Evolutionary conservation across 2,329 filamentous ascomycete genomes (phyloP), one percentile per base, ranked within the genome.

Genomic region (Zopfia rhizophila): DNA sequence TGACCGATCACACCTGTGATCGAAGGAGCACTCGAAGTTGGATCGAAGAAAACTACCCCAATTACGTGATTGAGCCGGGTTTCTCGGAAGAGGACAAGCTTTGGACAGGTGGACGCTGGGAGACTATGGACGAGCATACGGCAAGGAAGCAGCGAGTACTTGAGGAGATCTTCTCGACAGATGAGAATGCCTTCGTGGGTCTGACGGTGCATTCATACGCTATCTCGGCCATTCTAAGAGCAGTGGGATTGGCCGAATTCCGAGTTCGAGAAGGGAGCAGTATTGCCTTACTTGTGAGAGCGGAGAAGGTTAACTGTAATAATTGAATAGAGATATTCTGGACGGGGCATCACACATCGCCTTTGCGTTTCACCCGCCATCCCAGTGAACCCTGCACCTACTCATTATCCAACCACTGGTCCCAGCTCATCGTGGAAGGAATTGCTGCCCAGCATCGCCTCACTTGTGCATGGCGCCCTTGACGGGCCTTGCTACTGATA

Each of bases 1-100:
- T 87, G 47, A 82, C 79, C 43, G 79, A 82, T 28, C 85, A 87
- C 61, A 86, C 84, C 2, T 88, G 85, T 63, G 83, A 88, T 67
- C 75, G 78, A 27, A 75, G 85, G 7, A 78, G 76, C 7, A 78
- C 71, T 53, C 77, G 74, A 56, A 73, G 76, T 3, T 73, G 77
- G 44, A 82, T 87, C 46, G 64, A 69, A 7, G 53, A 66, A 2
- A 68, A 74, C 1, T 79, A 81, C 25, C 81, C 81, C 0, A 60
- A 56, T 1, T 83, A 78, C 55, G 50, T 55, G 6, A 78, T 87
- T 31, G 84, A 87, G 66, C 56, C 66, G 0, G 82, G 80, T 0
- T 87, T 88, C 57, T 62, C 74, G 0, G 83, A 87, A 61, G 30
- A 75, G 2, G 82, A 84, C 56, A 61, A 69, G 24, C 61, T 82